Base-by-base conservation (phyloP, 2,329 filamentous ascomycete species). In the Pseudogymnoascus sp. region DNA sequence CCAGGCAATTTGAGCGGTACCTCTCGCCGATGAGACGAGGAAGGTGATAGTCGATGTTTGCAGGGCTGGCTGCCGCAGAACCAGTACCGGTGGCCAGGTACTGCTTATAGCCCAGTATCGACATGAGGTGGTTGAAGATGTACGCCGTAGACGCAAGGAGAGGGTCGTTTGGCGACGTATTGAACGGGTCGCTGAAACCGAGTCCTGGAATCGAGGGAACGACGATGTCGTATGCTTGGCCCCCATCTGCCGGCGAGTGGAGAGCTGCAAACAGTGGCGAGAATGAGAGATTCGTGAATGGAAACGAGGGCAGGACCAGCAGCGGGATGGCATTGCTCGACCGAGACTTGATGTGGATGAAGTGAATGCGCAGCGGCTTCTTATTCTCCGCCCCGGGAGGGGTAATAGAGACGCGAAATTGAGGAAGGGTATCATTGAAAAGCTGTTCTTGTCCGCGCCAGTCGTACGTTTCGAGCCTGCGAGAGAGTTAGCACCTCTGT, bases 141-240 rank as follows among this genome's bases (percentile, higher is more conserved):
- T 78, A 76, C 0, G 83, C 85, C 0, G 83, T 83, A 70, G 61
- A 84, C 72, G n/a, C 79, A 77, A 68, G 80, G 76, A 6, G 73
- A 79, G 61, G 77, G 6, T 52, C 37, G 4, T 29, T 59, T 21
- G 63, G 60, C 7, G 62, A 59, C 5, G 48, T 76, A 4, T 61
- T 76, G 39, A 86, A 76, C 1, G 84, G 76, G 70, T 88, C 85
- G 70, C 85, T 87, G 69, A 89, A 89, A 13, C 85, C 86, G 52
- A 87, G 76, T 0, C 86, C 86, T 0, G 87, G 86, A 18, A 89
- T 78, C 45, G 83, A 84, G 1, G 87, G 86, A 18, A 83, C 82
- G 18, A 89, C 79, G n/a, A 89, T 70, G 68, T 89, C 83, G 67
- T 89, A 89, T 0, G 84, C 78, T 63, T 82, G 80, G 15, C 42